These are phyloP conservation scores for Venturia aucupariae DNA, from an alignment of 2,329 filamentous ascomycete species.

Conservation along the genomic window DNA sequence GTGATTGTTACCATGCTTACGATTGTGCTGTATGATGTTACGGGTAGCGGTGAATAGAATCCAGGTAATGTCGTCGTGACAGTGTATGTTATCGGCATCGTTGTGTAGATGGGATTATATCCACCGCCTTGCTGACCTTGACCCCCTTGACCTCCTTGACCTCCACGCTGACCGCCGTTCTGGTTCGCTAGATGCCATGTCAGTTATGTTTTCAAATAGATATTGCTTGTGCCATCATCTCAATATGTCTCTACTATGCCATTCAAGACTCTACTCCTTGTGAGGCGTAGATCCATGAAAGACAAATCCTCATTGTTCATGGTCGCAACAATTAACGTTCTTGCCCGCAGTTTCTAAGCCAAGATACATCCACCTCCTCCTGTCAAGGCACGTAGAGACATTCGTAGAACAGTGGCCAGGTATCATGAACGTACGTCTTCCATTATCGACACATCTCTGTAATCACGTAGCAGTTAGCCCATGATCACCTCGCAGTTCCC, in stretches of 20 bases:
- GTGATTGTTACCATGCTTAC: constrained; percentile 6
- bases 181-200: background rate
- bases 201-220: background rate
- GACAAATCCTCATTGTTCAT: background rate
- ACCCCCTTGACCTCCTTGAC: too few relatives aligned
- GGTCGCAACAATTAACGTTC: background rate
- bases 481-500: background rate
- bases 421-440: background rate
- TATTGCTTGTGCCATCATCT: background rate
- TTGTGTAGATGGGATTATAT: background rate
- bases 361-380: background rate
- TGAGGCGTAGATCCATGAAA: too few relatives aligned
- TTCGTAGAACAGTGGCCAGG: background rate
- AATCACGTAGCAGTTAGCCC: background rate
- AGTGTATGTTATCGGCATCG: background rate
- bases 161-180: background rate
- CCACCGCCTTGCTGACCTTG: background rate
- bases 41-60: background rate
- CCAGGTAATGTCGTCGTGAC: background rate
- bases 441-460: constrained; percentile 1
- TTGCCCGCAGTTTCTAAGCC: background rate
- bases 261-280: background rate
- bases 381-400: background rate
- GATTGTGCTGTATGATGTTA: constrained; percentile 4
- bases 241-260: background rate